Percentiles rank a stretch among this genome's conserved stretches.
phyloP scores from a whole-genome alignment of 73 alveolate species.

The Diophrys appendiculata region DNA sequence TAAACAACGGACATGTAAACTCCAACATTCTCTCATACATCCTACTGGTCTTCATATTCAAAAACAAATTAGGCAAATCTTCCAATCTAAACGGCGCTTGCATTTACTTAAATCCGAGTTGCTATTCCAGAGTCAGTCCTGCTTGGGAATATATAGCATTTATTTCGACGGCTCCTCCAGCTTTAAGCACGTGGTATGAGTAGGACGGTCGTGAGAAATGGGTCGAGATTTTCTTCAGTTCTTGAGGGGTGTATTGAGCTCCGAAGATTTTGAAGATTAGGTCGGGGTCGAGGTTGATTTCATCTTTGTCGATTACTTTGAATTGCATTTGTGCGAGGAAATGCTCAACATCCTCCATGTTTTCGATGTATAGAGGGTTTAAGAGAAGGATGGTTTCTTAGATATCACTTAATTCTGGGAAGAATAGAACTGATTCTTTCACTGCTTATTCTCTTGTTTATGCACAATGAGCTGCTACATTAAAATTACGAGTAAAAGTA shows the following conservation, averaged over 20 bases:
- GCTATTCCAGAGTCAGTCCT: not conserved
- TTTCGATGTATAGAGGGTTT: conserved; percentile 32
- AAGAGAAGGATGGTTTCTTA: conserved; percentile 35
- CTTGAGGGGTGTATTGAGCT: not conserved
- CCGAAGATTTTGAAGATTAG: conserved; percentile 12
- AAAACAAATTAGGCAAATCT: conserved; percentile 37
- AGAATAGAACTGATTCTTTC: conserved; percentile 24
- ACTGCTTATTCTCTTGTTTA: conserved; percentile 9
- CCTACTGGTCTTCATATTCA: conserved; percentile 27
- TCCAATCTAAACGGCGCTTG: conserved; percentile 33
- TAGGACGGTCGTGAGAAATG: not conserved
- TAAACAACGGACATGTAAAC: conserved; percentile 3
- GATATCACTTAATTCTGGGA: conserved; percentile 38
- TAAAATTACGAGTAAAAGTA: conserved; percentile 29
- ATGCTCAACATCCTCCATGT: conserved; percentile 5
- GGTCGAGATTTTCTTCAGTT: not conserved
- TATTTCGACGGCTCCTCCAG: not conserved
- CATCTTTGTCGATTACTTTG: conserved; percentile 14
- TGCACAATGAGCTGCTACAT: conserved; percentile 33
- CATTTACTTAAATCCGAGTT: conserved; percentile 7
- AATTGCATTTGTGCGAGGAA: conserved; percentile 34
- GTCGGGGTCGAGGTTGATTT: not conserved
- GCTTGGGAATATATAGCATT: not conserved
- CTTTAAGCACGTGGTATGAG: not conserved
- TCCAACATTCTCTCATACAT: conserved; percentile 44